Conservation (phyloP, 768 basidiomycete genomes). For the Leccinum disarticulatum region DNA sequence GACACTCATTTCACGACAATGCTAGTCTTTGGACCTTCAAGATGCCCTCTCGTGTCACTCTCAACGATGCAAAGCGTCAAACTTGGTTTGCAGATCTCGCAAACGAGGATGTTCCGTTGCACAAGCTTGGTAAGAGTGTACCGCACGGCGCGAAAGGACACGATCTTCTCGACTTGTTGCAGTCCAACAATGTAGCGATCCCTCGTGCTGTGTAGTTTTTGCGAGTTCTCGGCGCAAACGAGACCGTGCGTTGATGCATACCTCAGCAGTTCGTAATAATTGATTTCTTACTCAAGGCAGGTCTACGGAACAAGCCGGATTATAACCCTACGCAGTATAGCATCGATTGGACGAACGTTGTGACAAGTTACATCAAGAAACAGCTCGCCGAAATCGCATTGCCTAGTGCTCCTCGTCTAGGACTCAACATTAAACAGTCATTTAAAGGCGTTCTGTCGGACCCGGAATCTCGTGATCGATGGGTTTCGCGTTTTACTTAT, state of each 20-base stretch:
- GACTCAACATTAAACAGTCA: constrained; percentile 77
- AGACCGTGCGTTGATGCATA: constrained; percentile 53
- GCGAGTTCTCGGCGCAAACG: constrained; percentile 83
- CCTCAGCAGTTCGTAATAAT: neutral
- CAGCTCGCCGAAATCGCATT: constrained; percentile 76
- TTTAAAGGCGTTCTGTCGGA: constrained; percentile 84
- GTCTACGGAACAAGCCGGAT: constrained; percentile 72
- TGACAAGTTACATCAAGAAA: constrained; percentile 81
- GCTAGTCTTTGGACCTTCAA: constrained; percentile 63
- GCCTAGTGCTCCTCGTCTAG: constrained; percentile 74
- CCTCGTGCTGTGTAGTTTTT: constrained; percentile 86
- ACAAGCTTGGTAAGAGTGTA: constrained; percentile 81
- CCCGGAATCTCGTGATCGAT: constrained; percentile 63
- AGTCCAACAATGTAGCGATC: constrained; percentile 73
- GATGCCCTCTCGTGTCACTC: constrained; percentile 78
- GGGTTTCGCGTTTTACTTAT: constrained; percentile 79
- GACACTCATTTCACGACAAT: neutral
- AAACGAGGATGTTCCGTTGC: constrained; percentile 73
- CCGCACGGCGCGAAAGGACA: constrained; percentile 86
- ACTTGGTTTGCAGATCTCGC: constrained; percentile 85
- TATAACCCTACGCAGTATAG: constrained; percentile 85
- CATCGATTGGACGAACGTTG: constrained; percentile 79
- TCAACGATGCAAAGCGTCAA: constrained; percentile 76
- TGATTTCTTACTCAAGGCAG: constrained; percentile 46
- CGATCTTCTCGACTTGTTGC: constrained; percentile 77